These are phyloP conservation scores for Candida easanensis DNA, from an alignment of 805 yeast species.

Conservation along the genomic window DNA sequence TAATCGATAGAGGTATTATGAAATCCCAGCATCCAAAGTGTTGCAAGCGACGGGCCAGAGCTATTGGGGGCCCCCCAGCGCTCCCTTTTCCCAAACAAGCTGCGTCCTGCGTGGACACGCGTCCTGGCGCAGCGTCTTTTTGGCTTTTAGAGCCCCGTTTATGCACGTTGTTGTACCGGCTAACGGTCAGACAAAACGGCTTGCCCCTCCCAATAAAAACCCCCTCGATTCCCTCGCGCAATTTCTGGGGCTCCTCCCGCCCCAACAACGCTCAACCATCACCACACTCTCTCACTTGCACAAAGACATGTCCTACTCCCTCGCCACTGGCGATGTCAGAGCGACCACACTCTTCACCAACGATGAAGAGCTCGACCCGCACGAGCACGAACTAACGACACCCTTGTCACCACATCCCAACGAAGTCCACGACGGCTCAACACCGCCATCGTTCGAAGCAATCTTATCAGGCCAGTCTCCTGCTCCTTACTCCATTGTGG, in stretches of 20 bases:
- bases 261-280: not conserved
- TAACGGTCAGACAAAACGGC: not conserved
- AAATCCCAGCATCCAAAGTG: too few species aligned
- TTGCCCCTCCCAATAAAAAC: conserved; percentile 1
- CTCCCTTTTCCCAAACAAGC: not conserved
- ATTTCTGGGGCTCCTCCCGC: not conserved
- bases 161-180: not conserved
- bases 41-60: too few species aligned
- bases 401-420: conserved; percentile 22
- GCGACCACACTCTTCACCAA: not conserved
- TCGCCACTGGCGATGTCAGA: not conserved
- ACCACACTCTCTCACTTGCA: not conserved
- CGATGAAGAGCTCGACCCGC: conserved; percentile 4
- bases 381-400: conserved; percentile 1
- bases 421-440: conserved; percentile 5
- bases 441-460: conserved; percentile 23
- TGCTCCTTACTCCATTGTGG: conserved; percentile 28
- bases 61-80: not conserved
- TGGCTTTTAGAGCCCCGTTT: not conserved
- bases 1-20: too few species aligned
- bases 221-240: not conserved
- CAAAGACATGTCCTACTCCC: conserved; percentile 3
- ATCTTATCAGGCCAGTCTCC: conserved; percentile 22
- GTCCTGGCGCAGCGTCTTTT: not conserved
- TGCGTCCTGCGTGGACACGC: not conserved